These are phyloP conservation scores for Oemleria cerasiformis DNA, from an alignment of 306 rosid species.

Conservation along the genomic window DNA sequence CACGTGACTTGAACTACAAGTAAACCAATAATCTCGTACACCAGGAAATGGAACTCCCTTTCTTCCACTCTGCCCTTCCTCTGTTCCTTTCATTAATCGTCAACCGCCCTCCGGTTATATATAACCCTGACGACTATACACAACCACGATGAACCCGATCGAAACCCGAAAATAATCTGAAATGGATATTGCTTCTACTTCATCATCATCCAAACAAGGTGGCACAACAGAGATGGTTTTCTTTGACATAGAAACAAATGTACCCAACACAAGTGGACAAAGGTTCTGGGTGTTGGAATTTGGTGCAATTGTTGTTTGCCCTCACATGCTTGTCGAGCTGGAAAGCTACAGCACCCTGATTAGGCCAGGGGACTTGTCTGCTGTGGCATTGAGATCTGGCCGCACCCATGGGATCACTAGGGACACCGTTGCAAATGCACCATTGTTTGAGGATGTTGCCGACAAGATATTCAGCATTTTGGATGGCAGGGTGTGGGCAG, in stretches of 20 bases:
- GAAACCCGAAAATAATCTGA: constrained; percentile 7
- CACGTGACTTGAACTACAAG: constrained; percentile 62
- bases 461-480: constrained; percentile 65
- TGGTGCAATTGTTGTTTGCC: constrained; percentile 82
- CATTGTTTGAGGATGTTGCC: constrained; percentile 72
- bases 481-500: constrained; percentile 92
- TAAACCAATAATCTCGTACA: constrained; percentile 48
- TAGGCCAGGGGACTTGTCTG: constrained; percentile 60
- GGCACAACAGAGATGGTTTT: constrained; percentile 63
- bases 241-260: constrained; percentile 93
- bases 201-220: constrained; percentile 36
- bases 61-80: constrained; percentile 27
- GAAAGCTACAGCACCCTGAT: constrained; percentile 73
- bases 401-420: constrained; percentile 81
- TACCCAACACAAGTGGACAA: constrained; percentile 67
- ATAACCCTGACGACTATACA: neutral
- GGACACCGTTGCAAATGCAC: constrained; percentile 59
- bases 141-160: constrained; percentile 1
- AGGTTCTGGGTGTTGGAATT: constrained; percentile 72
- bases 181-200: constrained; percentile 39
- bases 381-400: constrained; percentile 50
- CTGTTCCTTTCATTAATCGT: constrained; percentile 14
- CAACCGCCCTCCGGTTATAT: neutral
- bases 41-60: constrained; percentile 34
- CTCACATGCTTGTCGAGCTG: constrained; percentile 66